A percentile compares a stretch with the other conserved stretches of the same genome.
These are phyloP conservation scores for Jaapia argillacea DNA, from an alignment of 768 basidiomycete species.

Conservation along the genomic window DNA sequence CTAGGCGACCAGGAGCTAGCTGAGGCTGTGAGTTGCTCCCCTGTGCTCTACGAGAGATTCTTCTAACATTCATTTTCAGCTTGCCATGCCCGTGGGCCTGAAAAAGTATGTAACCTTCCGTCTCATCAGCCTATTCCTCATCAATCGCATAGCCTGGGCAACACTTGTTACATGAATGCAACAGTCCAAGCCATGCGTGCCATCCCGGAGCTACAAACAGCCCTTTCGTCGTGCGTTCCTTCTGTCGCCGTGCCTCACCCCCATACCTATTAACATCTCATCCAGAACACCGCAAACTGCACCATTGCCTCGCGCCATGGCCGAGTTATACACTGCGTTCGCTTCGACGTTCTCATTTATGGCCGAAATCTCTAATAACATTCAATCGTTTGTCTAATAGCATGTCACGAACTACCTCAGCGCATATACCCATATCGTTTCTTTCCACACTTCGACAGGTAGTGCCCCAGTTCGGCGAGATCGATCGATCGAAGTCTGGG, in stretches of 20 bases:
- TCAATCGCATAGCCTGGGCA: conserved; percentile 53
- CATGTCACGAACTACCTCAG: conserved; percentile 72
- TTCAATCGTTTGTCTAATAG: too few species aligned
- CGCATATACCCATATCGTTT: conserved; percentile 62
- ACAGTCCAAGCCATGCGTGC: conserved; percentile 90
- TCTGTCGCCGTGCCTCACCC: conserved; percentile 27
- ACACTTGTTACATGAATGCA: conserved; percentile 98
- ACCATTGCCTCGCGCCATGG: conserved; percentile 43
- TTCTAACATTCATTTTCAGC: conserved; percentile 26
- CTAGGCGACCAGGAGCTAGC: conserved; percentile 80
- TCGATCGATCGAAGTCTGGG: conserved; percentile 29
- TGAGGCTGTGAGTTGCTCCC: conserved; percentile 46
- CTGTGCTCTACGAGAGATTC: not conserved
- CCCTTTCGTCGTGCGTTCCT: conserved; percentile 14
- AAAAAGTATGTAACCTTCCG: too few species aligned
- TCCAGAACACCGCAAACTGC: too few species aligned
- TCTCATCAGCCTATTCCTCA: not conserved
- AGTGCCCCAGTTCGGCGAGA: conserved; percentile 88
- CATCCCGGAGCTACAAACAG: conserved; percentile 79
- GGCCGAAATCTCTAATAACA: too few species aligned
- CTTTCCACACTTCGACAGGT: conserved; percentile 60
- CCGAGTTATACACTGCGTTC: conserved; percentile 72
- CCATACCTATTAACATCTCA: too few species aligned
- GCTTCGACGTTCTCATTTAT: too few species aligned
- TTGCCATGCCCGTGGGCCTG: conserved; percentile 74